Conservation (phyloP, 2,329 filamentous ascomycete genomes). For the Volutella citrinella region DNA sequence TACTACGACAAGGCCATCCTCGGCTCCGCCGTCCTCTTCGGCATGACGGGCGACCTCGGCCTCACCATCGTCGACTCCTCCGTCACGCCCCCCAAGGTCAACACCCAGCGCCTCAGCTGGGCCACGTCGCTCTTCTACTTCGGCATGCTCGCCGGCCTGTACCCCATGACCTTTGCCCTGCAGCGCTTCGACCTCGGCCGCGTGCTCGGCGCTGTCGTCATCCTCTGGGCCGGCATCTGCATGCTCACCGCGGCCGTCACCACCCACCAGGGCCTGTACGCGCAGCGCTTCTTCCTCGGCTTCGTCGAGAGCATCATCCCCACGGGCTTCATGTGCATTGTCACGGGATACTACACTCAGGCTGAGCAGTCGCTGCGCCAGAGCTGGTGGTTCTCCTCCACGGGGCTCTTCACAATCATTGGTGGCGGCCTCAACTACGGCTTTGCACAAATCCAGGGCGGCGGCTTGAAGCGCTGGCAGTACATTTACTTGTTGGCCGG, state of each 20-base stretch:
- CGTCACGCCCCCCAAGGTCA: conserved; percentile 50
- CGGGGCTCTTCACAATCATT: conserved; percentile 59
- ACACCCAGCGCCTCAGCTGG: conserved; percentile 70
- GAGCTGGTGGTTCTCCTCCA: conserved; percentile 64
- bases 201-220: conserved; percentile 60
- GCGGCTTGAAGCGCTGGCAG: conserved; percentile 60
- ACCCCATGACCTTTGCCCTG: conserved; percentile 68
- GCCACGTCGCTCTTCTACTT: conserved; percentile 80
- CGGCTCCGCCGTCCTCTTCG: conserved; percentile 69
- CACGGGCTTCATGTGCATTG: conserved; percentile 63
- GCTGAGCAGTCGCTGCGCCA: conserved; percentile 62
- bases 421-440: conserved; percentile 65
- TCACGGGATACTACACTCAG: conserved; percentile 63
- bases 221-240: conserved; percentile 65
- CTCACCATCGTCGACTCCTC: conserved; percentile 49
- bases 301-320: conserved; percentile 64
- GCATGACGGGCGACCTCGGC: conserved; percentile 67
- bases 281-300: conserved; percentile 62
- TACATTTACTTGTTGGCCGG: conserved; percentile 69
- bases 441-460: conserved; percentile 59
- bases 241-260: conserved; percentile 67
- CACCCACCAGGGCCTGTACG: conserved; percentile 60
- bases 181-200: conserved; percentile 66
- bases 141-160: conserved; percentile 71
- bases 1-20: conserved; percentile 64